These are phyloP conservation scores for Hamigera avellanea DNA, from an alignment of 495 filamentous ascomycete species.

Conservation along the genomic window DNA sequence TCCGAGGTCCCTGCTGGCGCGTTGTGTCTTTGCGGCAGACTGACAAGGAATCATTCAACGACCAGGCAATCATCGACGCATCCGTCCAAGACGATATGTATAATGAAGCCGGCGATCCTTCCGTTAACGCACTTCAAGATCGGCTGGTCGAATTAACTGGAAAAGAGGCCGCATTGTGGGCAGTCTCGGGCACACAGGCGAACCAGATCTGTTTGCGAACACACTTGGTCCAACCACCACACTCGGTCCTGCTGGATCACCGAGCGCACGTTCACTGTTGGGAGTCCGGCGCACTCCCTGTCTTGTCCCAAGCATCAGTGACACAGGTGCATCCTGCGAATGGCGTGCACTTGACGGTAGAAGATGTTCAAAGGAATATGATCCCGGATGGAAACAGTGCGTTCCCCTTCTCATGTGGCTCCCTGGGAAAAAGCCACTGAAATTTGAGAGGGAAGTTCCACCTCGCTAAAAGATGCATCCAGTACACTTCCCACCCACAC, in stretches of 20 bases:
- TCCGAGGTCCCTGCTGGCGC: no score
- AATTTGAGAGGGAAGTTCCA: neutral
- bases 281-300: conserved; percentile 58
- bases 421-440: no score
- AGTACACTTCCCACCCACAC: conserved; percentile 54
- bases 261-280: conserved; percentile 53
- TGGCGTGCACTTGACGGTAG: conserved; percentile 51
- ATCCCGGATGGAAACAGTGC: conserved; percentile 33
- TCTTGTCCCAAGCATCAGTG: conserved; percentile 44
- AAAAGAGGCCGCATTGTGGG: conserved; percentile 56
- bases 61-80: conserved; percentile 36
- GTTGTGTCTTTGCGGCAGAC: no score
- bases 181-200: conserved; percentile 73
- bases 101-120: conserved; percentile 45
- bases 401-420: neutral
- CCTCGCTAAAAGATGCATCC: neutral
- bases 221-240: conserved; percentile 55
- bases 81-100: conserved; percentile 63
- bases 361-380: conserved; percentile 46
- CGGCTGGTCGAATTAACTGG: conserved; percentile 50
- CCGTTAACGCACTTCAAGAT: conserved; percentile 51
- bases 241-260: conserved; percentile 55
- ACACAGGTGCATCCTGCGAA: conserved; percentile 47
- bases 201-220: conserved; percentile 62
- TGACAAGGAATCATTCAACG: no score